Base-by-base conservation (phyloP, 2,329 filamentous ascomycete species). In the Westerdykella sp. region DNA sequence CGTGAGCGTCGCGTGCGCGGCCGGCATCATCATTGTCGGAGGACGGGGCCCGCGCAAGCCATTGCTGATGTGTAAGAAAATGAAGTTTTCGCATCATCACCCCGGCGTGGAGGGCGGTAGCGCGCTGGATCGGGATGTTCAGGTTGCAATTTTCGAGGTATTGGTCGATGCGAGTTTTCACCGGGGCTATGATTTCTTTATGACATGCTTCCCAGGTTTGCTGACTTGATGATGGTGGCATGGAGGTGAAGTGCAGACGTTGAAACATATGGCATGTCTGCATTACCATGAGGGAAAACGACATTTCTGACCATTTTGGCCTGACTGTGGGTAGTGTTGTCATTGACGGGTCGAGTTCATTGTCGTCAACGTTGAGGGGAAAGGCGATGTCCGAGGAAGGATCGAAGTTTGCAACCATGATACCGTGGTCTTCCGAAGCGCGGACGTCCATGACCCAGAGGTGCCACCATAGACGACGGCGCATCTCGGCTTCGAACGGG, bases 61-160 rank as follows among this genome's bases (percentile, higher is more conserved):
- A 49, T 30, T n/a, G 85, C 53, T 91, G 82, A 56, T 91, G 85
- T 2, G 87, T 76, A 46, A 89, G 76, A 30, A 93, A 73, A 69
- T 83, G 87, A 72, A 89, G 80, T 66, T 89, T 91, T 41, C 82
- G 81, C 68, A 89, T 78, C 48, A 90, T 80, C 25, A 91, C 72
- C 9, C 84, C 78, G 3, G 80, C 76, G 18, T 87, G 73, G 22
- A 84, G 84, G 4, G 79, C 81, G 6, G 78, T 78, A 21, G 85
- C 77, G 81, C 83, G 87, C 49, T 81, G 81, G 1, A 87, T 67
- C 6, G 78, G 79, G 1, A 80, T 67, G 0, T 72, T 70, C 50
- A 75, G 74, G 42, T 81, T 78, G 46, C 72, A 75, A 25, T 76
- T 63, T 31, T 66, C 64, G 10, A 78, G 53, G 40, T 76, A 78